Evolutionary conservation across 306 rosid genomes (phyloP).

Genomic region (Rubus idaeus): DNA sequence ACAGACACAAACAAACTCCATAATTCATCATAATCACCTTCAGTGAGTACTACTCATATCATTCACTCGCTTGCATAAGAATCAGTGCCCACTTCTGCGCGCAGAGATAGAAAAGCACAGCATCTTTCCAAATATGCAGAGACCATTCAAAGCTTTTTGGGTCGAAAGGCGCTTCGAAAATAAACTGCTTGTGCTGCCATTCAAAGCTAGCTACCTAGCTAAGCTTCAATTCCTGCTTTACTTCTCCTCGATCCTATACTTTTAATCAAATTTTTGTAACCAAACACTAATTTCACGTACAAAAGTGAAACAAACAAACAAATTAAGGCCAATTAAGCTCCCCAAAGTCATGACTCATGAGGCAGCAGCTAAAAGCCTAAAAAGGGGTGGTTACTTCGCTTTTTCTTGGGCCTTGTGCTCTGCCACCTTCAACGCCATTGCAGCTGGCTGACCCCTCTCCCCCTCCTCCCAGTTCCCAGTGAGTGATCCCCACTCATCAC

Average conservation of each 20-base stretch:
- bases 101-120: conserved; percentile 29
- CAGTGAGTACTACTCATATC: background rate
- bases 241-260: background rate
- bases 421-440: background rate
- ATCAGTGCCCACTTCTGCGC: conserved; percentile 41
- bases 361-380: conserved; percentile 3
- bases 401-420: conserved; percentile 1
- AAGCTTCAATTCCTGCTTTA: background rate
- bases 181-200: conserved; percentile 2
- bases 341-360: background rate
- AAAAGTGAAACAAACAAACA: background rate
- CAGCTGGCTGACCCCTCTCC: background rate
- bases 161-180: background rate
- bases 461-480: background rate
- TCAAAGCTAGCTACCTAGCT: background rate
- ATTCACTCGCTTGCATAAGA: conserved; percentile 24
- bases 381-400: conserved; percentile 1
- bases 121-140: conserved; percentile 68
- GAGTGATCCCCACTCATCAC: background rate
- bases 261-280: background rate
- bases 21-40: conserved; percentile 30
- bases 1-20: conserved; percentile 62
- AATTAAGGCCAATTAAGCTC: background rate
- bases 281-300: background rate
- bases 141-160: conserved; percentile 56